A percentile compares a stretch with the other conserved stretches of the same genome.
Evolutionary conservation across 257 asterid genomes (phyloP).

Genomic region (Jasminum sambac): DNA sequence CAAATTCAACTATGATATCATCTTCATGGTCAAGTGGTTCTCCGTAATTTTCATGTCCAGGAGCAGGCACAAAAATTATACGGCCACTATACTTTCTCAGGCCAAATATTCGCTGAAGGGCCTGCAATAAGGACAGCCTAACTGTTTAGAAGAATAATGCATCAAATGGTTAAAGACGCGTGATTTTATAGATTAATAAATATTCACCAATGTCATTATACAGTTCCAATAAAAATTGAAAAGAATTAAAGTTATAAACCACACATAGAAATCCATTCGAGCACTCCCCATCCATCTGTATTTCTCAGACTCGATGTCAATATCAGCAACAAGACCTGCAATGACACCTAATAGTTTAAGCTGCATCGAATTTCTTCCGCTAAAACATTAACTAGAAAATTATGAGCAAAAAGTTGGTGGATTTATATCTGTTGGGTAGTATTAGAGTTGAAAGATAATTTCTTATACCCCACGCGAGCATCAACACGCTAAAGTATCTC

Average conservation of each 20-base stretch:
- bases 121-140: constrained; percentile 50
- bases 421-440: background rate
- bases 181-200: background rate
- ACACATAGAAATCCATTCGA: constrained; percentile 89
- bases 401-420: constrained; percentile 12
- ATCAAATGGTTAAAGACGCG: background rate
- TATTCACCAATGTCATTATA: background rate
- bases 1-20: constrained; percentile 32
- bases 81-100: constrained; percentile 83
- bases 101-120: constrained; percentile 60
- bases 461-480: constrained; percentile 95
- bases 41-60: constrained; percentile 63
- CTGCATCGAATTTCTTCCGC: background rate
- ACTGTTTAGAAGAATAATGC: constrained; percentile 7
- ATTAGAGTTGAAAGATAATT: constrained; percentile 18
- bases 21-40: constrained; percentile 54
- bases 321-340: constrained; percentile 94
- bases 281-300: constrained; percentile 99
- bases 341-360: background rate
- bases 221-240: constrained; percentile 9
- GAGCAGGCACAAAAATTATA: constrained; percentile 75
- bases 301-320: constrained; percentile 95
- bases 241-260: constrained; percentile 28
- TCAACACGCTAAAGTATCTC: constrained; percentile 69
- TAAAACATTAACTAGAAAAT: constrained; percentile 17